These are phyloP conservation scores for Pseudofabraea citricarpa DNA, from an alignment of 2,329 filamentous ascomycete genomes.

Conservation along the genomic window DNA sequence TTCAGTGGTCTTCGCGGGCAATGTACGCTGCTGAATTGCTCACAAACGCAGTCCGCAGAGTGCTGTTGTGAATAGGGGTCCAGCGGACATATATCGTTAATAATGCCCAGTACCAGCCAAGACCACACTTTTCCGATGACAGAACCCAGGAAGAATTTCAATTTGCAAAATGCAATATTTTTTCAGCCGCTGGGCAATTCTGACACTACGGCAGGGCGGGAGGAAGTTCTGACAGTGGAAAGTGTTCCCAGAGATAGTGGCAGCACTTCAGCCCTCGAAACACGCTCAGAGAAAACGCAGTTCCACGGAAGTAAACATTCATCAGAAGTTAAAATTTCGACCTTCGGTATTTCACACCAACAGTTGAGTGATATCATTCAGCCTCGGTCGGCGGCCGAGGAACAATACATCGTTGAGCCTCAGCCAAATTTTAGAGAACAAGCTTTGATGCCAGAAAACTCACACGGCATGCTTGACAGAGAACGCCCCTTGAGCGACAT, in stretches of 20 bases:
- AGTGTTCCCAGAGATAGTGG: no score
- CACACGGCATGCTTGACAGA: neutral
- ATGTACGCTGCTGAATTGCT: neutral
- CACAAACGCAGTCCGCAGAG: neutral
- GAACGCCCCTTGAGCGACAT: neutral
- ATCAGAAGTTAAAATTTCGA: neutral
- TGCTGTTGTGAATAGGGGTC: neutral
- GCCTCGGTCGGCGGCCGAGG: no score
- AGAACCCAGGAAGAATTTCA: neutral
- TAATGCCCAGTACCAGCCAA: neutral
- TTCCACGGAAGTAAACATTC: neutral
- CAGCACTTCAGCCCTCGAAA: no score
- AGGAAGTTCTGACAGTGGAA: neutral
- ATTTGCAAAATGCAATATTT: neutral
- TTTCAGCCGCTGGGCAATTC: neutral
- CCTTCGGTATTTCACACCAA: neutral
- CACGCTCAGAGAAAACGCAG: neutral
- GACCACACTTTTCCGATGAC: neutral
- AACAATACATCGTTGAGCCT: neutral
- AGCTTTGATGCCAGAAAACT: neutral
- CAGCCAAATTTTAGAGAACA: neutral
- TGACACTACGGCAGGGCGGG: neutral
- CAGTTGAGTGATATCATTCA: no score
- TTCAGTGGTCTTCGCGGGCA: neutral
- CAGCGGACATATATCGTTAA: neutral